phyloP scores from a whole-genome alignment of 768 basidiomycete genomes.

The Tylopilus plumbeoviolaceoides region DNA sequence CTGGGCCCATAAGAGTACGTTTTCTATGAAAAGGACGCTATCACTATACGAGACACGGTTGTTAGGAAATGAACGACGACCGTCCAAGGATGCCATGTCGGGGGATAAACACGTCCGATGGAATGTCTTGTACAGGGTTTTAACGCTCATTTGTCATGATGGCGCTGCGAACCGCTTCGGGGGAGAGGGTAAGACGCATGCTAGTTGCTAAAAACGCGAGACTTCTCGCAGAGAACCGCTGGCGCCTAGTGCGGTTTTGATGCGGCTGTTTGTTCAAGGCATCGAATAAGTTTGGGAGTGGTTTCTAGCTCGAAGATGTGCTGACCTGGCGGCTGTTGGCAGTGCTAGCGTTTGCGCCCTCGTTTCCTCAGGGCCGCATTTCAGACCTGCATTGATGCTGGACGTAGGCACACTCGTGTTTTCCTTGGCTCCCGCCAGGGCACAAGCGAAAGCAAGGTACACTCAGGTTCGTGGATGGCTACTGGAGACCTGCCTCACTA shows the following conservation, averaged over 20 bases:
- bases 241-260: background rate
- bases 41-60: background rate
- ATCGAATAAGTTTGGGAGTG: background rate
- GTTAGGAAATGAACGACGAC: background rate
- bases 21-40: background rate
- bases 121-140: background rate
- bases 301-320: background rate
- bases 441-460: no score
- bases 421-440: no score
- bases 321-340: background rate
- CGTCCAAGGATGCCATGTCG: background rate
- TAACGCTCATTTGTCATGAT: background rate
- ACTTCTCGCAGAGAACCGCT: background rate
- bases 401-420: background rate
- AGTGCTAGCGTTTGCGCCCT: background rate
- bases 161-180: no score
- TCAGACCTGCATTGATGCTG: background rate
- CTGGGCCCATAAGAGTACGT: conserved; percentile 21
- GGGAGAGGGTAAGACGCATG: no score
- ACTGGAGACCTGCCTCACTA: background rate
- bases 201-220: background rate
- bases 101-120: background rate
- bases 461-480: no score
- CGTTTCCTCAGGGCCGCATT: background rate
- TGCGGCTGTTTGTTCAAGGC: background rate